Conservation (phyloP, 2,329 filamentous ascomycete species). For the Colletotrichum gloeosporioides region DNA sequence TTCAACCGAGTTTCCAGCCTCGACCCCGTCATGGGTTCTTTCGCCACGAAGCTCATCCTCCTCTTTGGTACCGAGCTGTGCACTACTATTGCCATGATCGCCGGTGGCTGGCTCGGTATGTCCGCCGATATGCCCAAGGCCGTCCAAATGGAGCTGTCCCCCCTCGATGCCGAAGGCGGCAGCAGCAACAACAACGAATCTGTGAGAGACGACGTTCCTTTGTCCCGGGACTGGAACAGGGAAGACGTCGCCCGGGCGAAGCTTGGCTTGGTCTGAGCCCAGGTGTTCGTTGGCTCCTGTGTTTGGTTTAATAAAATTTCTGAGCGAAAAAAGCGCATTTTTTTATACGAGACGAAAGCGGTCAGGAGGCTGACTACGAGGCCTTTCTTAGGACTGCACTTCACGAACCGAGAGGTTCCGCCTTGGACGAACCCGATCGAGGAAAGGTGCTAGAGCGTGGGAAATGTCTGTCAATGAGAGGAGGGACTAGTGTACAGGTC, state of each 20-base stretch:
- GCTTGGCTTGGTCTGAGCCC: not conserved
- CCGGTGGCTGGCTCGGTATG: slow-evolving; percentile 21
- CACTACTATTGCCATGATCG: slow-evolving; percentile 4
- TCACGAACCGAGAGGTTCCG: slow-evolving; percentile 1
- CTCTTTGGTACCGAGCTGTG: slow-evolving; percentile 24
- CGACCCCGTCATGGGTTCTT: slow-evolving; percentile 26
- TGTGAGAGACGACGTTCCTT: slow-evolving; percentile 8
- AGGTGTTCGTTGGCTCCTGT: not conserved
- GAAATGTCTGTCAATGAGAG: not conserved
- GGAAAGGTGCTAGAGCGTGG: not conserved
- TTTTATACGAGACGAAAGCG: not conserved
- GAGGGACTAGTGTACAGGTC: not conserved
- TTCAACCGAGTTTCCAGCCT: slow-evolving; percentile 21
- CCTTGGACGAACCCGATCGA: not conserved
- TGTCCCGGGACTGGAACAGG: not conserved
- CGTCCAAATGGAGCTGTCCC: not conserved
- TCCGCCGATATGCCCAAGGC: not conserved
- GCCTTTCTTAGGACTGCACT: not conserved
- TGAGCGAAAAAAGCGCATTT: not conserved
- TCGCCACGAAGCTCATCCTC: slow-evolving; percentile 25
- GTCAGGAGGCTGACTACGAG: slow-evolving; percentile 3
- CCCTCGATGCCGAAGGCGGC: not conserved
- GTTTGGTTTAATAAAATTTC: not conserved
- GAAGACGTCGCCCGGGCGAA: slow-evolving; percentile 1
- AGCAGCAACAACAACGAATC: not conserved